Conservation (phyloP, 495 filamentous ascomycete genomes). For the Chaetomium tenue region DNA sequence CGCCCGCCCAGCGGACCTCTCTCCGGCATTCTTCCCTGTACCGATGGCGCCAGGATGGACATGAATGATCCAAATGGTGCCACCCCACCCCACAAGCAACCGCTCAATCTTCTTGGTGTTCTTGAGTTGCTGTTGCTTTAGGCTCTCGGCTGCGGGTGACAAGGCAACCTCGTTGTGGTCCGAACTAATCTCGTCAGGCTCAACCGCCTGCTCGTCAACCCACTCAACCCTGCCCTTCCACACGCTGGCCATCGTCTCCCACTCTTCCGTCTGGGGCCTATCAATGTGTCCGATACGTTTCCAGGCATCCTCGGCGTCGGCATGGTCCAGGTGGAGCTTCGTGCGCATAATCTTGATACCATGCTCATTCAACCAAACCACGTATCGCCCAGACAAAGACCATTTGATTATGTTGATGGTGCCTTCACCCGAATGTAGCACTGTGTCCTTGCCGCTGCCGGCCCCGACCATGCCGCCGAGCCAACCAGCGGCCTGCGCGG, state of each 20-base stretch:
- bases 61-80: constrained; percentile 92
- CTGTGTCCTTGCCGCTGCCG: constrained; percentile 77
- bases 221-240: constrained; percentile 92
- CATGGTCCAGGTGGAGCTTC: constrained; percentile 73
- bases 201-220: constrained; percentile 78
- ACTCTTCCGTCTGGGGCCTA: constrained; percentile 70
- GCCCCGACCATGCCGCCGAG: constrained; percentile 78
- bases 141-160: constrained; percentile 48
- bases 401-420: constrained; percentile 87
- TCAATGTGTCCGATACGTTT: constrained; percentile 93
- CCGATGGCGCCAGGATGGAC: constrained; percentile 73
- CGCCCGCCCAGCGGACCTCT: constrained; percentile 71
- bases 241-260: constrained; percentile 92
- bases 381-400: constrained; percentile 85
- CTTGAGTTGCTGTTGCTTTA: constrained; percentile 46
- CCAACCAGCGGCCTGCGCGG: constrained; percentile 84
- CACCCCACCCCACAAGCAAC: constrained; percentile 89
- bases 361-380: constrained; percentile 92
- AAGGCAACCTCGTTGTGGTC: constrained; percentile 32
- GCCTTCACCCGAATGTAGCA: constrained; percentile 91
- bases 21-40: constrained; percentile 65
- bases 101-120: constrained; percentile 62
- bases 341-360: constrained; percentile 97
- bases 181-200: constrained; percentile 52
- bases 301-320: constrained; percentile 81